phyloP scores from a whole-genome alignment of 192 early-diverging fungal genomes.

The Backusella australiensis region DNA sequence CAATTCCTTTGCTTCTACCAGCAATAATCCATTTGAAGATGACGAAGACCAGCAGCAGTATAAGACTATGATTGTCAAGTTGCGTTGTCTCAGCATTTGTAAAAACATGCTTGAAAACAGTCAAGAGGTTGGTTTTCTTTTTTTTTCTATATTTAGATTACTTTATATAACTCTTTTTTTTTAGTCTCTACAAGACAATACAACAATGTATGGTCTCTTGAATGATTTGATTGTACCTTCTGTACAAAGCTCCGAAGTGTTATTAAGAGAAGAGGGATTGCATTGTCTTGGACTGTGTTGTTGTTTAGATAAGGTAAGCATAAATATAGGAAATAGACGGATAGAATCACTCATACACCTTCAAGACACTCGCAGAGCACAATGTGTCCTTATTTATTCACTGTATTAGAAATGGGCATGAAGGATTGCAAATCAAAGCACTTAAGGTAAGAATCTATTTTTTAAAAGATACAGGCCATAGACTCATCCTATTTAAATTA shows the following conservation, averaged over 20 bases:
- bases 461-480: background rate
- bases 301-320: conserved; percentile 62
- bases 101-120: conserved; percentile 68
- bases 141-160: background rate
- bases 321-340: background rate
- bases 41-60: conserved; percentile 35
- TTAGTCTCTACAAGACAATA: conserved; percentile 62
- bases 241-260: conserved; percentile 60
- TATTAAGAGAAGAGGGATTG: conserved; percentile 74
- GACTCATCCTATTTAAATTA: conserved; percentile 16
- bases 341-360: background rate
- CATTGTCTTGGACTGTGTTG: conserved; percentile 83
- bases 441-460: conserved; percentile 54
- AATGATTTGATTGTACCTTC: conserved; percentile 73
- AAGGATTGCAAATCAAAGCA: conserved; percentile 62
- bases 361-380: conserved; percentile 61
- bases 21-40: background rate
- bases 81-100: conserved; percentile 68
- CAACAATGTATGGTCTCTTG: conserved; percentile 71
- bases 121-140: conserved; percentile 50
- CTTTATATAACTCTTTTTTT: background rate
- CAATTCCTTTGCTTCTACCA: conserved; percentile 15
- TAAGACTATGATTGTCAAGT: conserved; percentile 40
- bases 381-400: conserved; percentile 74
- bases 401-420: conserved; percentile 53